Percentiles rank a stretch among this genome's conserved stretches.
Conservation (phyloP, 306 rosid genomes). For the Crotalaria pallida region DNA sequence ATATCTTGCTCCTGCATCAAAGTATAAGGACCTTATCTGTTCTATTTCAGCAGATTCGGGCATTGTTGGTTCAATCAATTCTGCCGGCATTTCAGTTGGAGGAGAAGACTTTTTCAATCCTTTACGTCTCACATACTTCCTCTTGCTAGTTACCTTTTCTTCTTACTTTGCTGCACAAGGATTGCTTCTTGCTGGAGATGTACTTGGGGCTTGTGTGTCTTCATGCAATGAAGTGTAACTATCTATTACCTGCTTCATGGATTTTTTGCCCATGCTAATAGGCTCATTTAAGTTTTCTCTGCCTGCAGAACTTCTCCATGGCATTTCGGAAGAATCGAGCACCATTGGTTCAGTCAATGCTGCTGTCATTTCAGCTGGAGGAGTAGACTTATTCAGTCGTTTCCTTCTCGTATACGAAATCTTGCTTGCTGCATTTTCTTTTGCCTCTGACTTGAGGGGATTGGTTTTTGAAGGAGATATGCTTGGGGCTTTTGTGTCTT, state of each 20-base stretch:
- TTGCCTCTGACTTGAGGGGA: constrained; percentile 6
- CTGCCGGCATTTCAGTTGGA: constrained; percentile 19
- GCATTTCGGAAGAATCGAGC: constrained; percentile 25
- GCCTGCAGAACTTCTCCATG: constrained; percentile 36
- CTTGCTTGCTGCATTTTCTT: constrained; percentile 22
- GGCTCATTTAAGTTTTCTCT: constrained; percentile 23
- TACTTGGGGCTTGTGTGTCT: constrained; percentile 16
- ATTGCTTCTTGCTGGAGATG: constrained; percentile 6
- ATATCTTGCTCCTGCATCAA: constrained; percentile 28
- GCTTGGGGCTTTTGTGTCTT: constrained; percentile 14
- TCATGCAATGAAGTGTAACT: constrained; percentile 18
- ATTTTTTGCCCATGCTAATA: not conserved
- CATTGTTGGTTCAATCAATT: constrained; percentile 21
- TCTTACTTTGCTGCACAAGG: constrained; percentile 7
- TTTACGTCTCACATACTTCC: constrained; percentile 45
- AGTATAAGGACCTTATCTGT: constrained; percentile 44
- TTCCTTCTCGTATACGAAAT: constrained; percentile 46
- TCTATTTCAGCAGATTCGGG: constrained; percentile 30
- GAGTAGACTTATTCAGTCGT: constrained; percentile 14
- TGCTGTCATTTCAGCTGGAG: constrained; percentile 20
- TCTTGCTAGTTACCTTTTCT: constrained; percentile 24
- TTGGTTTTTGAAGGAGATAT: constrained; percentile 1
- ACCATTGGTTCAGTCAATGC: constrained; percentile 24
- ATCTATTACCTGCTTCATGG: constrained; percentile 14
- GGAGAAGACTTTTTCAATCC: constrained; percentile 20